A percentile compares a stretch with the other conserved stretches of the same genome.
These are phyloP conservation scores for Lenzites betulinus DNA, from an alignment of 768 basidiomycete genomes.

Conservation along the genomic window DNA sequence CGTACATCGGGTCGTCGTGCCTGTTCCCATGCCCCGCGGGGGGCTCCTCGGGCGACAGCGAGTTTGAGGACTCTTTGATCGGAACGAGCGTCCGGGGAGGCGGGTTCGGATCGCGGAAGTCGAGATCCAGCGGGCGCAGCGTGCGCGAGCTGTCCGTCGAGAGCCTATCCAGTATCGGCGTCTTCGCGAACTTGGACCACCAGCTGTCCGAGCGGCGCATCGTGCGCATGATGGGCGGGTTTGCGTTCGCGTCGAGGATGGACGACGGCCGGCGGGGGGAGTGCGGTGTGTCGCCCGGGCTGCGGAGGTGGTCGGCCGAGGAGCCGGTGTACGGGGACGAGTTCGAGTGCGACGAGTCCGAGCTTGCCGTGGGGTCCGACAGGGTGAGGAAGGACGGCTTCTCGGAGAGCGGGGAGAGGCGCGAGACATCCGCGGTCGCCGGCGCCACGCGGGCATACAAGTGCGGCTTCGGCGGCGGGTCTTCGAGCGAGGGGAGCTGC, in stretches of 20 bases:
- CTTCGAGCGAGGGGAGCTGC: slow-evolving; percentile 19
- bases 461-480: slow-evolving; percentile 30
- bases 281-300: slow-evolving; percentile 29
- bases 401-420: slow-evolving; percentile 29
- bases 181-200: slow-evolving; percentile 76
- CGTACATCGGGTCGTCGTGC: slow-evolving; percentile 28
- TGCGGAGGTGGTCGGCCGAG: slow-evolving; percentile 22
- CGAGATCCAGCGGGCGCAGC: slow-evolving; percentile 50
- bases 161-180: slow-evolving; percentile 61
- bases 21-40: slow-evolving; percentile 14
- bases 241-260: slow-evolving; percentile 44
- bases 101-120: slow-evolving; percentile 82
- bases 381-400: slow-evolving; percentile 24
- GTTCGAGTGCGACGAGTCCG: slow-evolving; percentile 24
- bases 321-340: slow-evolving; percentile 33
- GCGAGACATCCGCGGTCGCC: slow-evolving; percentile 24
- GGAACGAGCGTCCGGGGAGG: slow-evolving; percentile 61
- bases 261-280: slow-evolving; percentile 41
- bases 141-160: slow-evolving; percentile 37
- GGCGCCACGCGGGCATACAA: slow-evolving; percentile 18
- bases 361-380: slow-evolving; percentile 20
- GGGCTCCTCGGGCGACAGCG: slow-evolving; percentile 26
- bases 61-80: slow-evolving; percentile 55
- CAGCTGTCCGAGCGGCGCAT: slow-evolving; percentile 72
- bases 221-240: slow-evolving; percentile 43